These are phyloP conservation scores for Cordyceps javanica DNA, from an alignment of 2,329 filamentous ascomycete genomes.

Conservation along the genomic window DNA sequence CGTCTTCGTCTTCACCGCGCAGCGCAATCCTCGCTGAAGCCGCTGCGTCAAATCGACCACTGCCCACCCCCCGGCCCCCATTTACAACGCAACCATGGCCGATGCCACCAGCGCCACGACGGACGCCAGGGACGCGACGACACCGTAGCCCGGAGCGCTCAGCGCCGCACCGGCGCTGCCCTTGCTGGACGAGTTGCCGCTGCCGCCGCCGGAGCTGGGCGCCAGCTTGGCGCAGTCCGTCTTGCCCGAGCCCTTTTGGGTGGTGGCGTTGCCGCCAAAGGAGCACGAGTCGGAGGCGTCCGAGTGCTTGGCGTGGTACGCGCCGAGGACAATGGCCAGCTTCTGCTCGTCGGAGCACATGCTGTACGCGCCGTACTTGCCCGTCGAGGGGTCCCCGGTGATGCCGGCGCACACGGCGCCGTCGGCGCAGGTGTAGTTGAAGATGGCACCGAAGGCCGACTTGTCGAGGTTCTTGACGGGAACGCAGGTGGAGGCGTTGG, in stretches of 20 bases:
- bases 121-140: slow-evolving; percentile 36
- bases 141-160: slow-evolving; percentile 25
- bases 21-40: background rate
- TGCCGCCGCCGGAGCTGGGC: slow-evolving; percentile 11
- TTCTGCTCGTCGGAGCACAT: slow-evolving; percentile 68
- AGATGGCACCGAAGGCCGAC: slow-evolving; percentile 48
- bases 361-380: slow-evolving; percentile 68
- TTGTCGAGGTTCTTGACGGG: slow-evolving; percentile 52
- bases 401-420: slow-evolving; percentile 1
- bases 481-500: slow-evolving; percentile 63
- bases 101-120: slow-evolving; percentile 34
- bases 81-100: slow-evolving; percentile 48
- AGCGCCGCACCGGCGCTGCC: slow-evolving; percentile 26
- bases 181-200: slow-evolving; percentile 14
- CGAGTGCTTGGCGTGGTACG: slow-evolving; percentile 49
- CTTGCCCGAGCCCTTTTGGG: slow-evolving; percentile 42
- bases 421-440: slow-evolving; percentile 13
- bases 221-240: slow-evolving; percentile 44
- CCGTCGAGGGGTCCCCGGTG: slow-evolving; percentile 24
- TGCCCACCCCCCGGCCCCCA: too few relatives aligned
- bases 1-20: background rate
- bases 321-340: slow-evolving; percentile 50
- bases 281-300: slow-evolving; percentile 55
- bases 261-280: slow-evolving; percentile 61
- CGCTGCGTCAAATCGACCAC: background rate